phyloP scores from a whole-genome alignment of 768 basidiomycete species.

The Pilatotrama ljubarskyi region DNA sequence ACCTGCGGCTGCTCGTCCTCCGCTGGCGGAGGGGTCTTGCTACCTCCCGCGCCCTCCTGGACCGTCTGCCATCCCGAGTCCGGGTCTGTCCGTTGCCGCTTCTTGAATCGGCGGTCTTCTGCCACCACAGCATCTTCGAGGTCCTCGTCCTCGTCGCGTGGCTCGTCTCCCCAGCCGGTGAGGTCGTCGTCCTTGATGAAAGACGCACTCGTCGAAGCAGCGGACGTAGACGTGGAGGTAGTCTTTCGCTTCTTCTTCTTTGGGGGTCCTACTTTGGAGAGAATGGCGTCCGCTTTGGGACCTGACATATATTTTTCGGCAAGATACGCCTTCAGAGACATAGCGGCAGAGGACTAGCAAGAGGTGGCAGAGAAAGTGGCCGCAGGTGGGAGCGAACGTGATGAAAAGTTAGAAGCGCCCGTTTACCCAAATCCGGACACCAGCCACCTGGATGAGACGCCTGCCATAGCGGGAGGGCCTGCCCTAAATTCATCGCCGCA shows the following conservation, averaged over 20 bases:
- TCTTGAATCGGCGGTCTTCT: constrained; percentile 77
- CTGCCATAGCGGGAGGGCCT: background rate
- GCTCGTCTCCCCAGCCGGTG: constrained; percentile 53
- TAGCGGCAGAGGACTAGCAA: background rate
- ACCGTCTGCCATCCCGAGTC: constrained; percentile 71
- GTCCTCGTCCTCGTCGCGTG: constrained; percentile 59
- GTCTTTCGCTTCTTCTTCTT: constrained; percentile 82
- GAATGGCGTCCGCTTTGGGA: constrained; percentile 92
- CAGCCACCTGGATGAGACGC: background rate
- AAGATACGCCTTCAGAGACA: constrained; percentile 73
- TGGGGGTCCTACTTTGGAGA: constrained; percentile 58
- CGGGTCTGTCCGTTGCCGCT: constrained; percentile 52
- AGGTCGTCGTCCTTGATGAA: constrained; percentile 65
- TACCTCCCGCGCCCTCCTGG: constrained; percentile 47
- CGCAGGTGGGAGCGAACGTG: background rate
- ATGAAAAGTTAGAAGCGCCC: background rate
- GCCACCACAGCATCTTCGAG: constrained; percentile 65
- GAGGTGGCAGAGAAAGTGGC: background rate
- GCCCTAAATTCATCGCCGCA: constrained; percentile 18
- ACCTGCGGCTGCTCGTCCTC: constrained; percentile 70
- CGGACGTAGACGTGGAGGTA: constrained; percentile 19
- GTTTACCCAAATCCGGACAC: background rate
- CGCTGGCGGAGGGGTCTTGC: constrained; percentile 52
- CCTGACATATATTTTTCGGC: constrained; percentile 96
- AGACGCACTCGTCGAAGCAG: constrained; percentile 35